These are phyloP conservation scores for Fusarium vanettenii DNA, from an alignment of 2,329 filamentous ascomycete species.

Conservation along the genomic window DNA sequence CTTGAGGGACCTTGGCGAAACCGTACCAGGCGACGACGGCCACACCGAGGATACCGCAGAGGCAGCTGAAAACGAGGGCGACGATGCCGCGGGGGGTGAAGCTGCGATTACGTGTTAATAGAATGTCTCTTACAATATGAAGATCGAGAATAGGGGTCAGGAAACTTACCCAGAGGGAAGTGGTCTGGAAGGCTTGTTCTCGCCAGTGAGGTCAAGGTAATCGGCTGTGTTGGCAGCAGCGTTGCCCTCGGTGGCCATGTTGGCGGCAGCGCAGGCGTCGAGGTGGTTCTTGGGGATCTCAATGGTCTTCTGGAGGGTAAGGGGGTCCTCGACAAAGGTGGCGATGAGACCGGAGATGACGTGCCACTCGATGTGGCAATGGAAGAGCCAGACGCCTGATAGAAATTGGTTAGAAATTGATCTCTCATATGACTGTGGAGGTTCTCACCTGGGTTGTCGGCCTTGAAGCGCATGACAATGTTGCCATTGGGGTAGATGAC, in stretches of 20 bases:
- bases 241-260: constrained; percentile 71
- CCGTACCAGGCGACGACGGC: constrained; percentile 76
- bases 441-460: constrained; percentile 71
- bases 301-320: constrained; percentile 69
- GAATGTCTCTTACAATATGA: background rate
- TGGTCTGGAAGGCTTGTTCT: constrained; percentile 64
- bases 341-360: constrained; percentile 73
- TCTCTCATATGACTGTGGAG: background rate
- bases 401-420: background rate
- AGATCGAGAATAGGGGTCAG: background rate
- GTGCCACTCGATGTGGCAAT: constrained; percentile 87
- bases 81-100: constrained; percentile 80
- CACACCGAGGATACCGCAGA: constrained; percentile 77
- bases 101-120: constrained; percentile 41
- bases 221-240: constrained; percentile 78
- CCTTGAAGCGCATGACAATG: constrained; percentile 74
- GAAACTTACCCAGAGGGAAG: constrained; percentile 69
- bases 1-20: constrained; percentile 28
- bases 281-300: constrained; percentile 70
- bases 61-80: constrained; percentile 78
- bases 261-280: constrained; percentile 66
- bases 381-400: constrained; percentile 75
- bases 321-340: constrained; percentile 72
- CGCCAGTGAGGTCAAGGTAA: constrained; percentile 71
- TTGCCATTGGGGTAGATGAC: constrained; percentile 75